A percentile compares a stretch with the other conserved stretches of the same genome.
These are phyloP conservation scores for Macrophomina pseudophaseolina DNA, from an alignment of 2,329 filamentous ascomycete species.

Conservation along the genomic window DNA sequence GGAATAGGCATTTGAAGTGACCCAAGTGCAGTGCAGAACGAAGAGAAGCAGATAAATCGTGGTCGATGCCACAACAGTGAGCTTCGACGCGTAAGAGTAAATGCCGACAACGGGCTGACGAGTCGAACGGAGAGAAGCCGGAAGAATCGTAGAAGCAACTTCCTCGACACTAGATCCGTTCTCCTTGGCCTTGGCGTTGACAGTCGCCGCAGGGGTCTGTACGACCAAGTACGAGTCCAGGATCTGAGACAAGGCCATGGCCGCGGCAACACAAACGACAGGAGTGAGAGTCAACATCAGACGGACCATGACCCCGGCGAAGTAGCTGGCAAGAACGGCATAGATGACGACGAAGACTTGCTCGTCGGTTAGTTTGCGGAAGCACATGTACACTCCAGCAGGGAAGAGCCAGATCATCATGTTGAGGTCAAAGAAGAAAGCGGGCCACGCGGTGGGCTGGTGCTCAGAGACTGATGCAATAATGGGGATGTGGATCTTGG, in stretches of 20 bases:
- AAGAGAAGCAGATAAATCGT: conserved; percentile 87
- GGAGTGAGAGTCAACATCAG: conserved; percentile 97
- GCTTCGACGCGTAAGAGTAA: conserved; percentile 79
- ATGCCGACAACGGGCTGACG: conserved; percentile 80
- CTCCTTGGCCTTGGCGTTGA: conserved; percentile 56
- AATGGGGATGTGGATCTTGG: conserved; percentile 99
- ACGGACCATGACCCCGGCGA: conserved; percentile 98
- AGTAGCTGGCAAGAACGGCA: conserved; percentile 95
- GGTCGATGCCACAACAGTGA: conserved; percentile 73
- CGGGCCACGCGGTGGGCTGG: conserved; percentile 97
- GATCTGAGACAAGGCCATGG: conserved; percentile 84
- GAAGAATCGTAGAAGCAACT: conserved; percentile 57
- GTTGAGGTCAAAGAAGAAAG: conserved; percentile 99
- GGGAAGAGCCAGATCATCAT: conserved; percentile 99
- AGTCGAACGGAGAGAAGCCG: conserved; percentile 69
- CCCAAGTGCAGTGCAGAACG: conserved; percentile 98
- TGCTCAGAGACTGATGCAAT: conserved; percentile 99
- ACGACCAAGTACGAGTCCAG: conserved; percentile 82
- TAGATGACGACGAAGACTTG: conserved; percentile 99
- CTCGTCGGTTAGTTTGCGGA: conserved; percentile 90
- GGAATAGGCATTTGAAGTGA: conserved; percentile 98
- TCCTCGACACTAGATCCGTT: conserved; percentile 39
- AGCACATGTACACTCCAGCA: conserved; percentile 97
- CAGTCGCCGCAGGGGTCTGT: conserved; percentile 56
- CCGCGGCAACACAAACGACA: conserved; percentile 92